Conservation (phyloP, 2,329 filamentous ascomycete species). For the Pseudogymnoascus pannorum region DNA sequence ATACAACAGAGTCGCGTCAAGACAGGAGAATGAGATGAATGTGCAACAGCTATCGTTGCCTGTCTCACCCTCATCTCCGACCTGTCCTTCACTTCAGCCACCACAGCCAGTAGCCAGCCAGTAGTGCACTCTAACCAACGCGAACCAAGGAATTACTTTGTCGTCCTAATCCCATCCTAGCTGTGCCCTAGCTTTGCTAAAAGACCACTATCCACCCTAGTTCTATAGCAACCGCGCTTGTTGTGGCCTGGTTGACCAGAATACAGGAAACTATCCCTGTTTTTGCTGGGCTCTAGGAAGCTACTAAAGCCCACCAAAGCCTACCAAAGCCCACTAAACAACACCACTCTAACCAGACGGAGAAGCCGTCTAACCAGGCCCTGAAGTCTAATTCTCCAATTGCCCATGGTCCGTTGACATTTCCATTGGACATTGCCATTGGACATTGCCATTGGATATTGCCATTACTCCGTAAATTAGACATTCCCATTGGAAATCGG, state of each 20-base stretch:
- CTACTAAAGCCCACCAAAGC: background rate
- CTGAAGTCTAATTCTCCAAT: background rate
- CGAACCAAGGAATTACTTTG: background rate
- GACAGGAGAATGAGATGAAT: background rate
- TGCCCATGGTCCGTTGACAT: background rate
- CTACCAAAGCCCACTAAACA: background rate
- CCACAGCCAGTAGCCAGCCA: background rate
- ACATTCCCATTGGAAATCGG: background rate
- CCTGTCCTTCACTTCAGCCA: background rate
- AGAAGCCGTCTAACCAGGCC: background rate
- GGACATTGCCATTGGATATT: background rate
- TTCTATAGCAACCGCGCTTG: background rate
- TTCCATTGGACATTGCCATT: background rate
- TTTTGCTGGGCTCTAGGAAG: background rate
- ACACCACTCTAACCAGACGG: background rate
- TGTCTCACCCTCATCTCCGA: conserved; percentile 5
- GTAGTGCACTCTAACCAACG: background rate
- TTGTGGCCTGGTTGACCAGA: background rate
- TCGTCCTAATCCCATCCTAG: background rate
- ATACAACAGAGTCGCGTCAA: background rate
- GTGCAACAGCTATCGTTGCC: background rate
- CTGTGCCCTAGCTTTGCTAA: background rate
- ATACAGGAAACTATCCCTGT: background rate
- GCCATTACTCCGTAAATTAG: no score
- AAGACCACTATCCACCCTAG: background rate